Conservation (phyloP, 2,329 filamentous ascomycete species). For the Sporothrix humicola region DNA sequence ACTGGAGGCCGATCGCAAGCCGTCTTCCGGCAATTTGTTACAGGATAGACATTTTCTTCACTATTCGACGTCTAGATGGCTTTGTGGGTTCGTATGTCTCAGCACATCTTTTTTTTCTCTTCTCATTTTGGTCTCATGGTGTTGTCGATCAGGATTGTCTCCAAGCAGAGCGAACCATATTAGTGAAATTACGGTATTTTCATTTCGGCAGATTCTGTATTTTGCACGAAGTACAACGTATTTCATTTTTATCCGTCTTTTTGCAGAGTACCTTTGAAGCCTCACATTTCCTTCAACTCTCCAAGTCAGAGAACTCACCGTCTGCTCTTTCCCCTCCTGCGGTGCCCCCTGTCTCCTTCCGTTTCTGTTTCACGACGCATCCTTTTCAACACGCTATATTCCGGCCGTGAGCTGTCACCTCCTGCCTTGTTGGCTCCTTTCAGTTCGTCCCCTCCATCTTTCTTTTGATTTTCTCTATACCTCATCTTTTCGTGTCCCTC, state of each 20-base stretch:
- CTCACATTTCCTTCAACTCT: no score
- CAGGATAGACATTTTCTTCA: not conserved
- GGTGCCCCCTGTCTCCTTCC: slow-evolving; percentile 2
- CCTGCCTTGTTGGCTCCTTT: not conserved
- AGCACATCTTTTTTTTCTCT: not conserved
- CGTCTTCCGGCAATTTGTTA: not conserved
- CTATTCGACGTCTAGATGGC: not conserved
- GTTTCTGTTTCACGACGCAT: slow-evolving; percentile 21
- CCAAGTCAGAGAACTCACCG: no score
- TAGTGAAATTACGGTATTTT: slow-evolving; percentile 5
- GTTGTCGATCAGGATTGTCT: slow-evolving; percentile 21
- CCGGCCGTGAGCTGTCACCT: slow-evolving; percentile 5
- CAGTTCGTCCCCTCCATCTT: not conserved
- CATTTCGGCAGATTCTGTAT: not conserved
- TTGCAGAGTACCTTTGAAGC: not conserved
- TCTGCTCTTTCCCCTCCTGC: not conserved
- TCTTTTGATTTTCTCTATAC: not conserved
- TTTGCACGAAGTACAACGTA: not conserved
- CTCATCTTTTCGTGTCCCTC: not conserved
- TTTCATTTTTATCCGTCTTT: not conserved
- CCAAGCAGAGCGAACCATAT: slow-evolving; percentile 1
- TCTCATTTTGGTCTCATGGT: slow-evolving; percentile 1
- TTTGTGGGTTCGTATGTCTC: not conserved
- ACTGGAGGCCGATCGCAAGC: not conserved
- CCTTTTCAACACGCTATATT: not conserved